Conservation (phyloP, 495 filamentous ascomycete species). For the Penicillium subrubescens region DNA sequence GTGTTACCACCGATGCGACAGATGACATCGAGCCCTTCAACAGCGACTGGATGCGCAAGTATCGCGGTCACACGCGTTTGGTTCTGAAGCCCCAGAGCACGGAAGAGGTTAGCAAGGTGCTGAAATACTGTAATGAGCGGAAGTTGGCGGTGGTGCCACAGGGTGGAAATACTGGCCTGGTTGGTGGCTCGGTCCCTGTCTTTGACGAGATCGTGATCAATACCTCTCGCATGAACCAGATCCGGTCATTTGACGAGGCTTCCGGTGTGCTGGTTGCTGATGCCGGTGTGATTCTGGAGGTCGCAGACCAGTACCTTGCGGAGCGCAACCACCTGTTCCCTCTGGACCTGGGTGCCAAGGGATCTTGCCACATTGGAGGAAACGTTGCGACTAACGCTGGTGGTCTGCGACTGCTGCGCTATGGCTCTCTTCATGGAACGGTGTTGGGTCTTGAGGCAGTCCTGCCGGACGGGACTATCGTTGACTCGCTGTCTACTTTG, state of each 20-base stretch:
- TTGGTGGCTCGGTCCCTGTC: slow-evolving; percentile 91
- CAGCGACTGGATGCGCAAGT: slow-evolving; percentile 98
- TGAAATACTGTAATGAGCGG: slow-evolving; percentile 92
- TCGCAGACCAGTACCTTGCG: slow-evolving; percentile 79
- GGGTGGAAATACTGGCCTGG: slow-evolving; percentile 93
- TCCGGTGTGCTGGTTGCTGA: slow-evolving; percentile 90
- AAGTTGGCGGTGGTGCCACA: slow-evolving; percentile 94
- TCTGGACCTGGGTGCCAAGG: slow-evolving; percentile 93
- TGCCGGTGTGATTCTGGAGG: slow-evolving; percentile 87
- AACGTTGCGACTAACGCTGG: slow-evolving; percentile 98
- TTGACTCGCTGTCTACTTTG: slow-evolving; percentile 82
- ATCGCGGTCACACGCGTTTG: slow-evolving; percentile 83
- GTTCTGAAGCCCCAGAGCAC: slow-evolving; percentile 83
- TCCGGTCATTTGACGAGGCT: slow-evolving; percentile 87
- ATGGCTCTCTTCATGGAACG: slow-evolving; percentile 91
- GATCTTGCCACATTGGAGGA: slow-evolving; percentile 96
- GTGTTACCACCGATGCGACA: slow-evolving; percentile 67
- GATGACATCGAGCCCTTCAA: slow-evolving; percentile 93
- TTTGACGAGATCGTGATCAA: slow-evolving; percentile 98
- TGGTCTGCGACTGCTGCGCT: slow-evolving; percentile 84
- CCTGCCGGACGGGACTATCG: slow-evolving; percentile 84
- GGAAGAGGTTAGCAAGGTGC: slow-evolving; percentile 81
- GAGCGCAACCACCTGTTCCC: slow-evolving; percentile 85
- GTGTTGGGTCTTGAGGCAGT: slow-evolving; percentile 93
- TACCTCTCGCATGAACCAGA: slow-evolving; percentile 83